phyloP scores from a whole-genome alignment of 148 eudicot species.

The Fagopyrum esculentum region DNA sequence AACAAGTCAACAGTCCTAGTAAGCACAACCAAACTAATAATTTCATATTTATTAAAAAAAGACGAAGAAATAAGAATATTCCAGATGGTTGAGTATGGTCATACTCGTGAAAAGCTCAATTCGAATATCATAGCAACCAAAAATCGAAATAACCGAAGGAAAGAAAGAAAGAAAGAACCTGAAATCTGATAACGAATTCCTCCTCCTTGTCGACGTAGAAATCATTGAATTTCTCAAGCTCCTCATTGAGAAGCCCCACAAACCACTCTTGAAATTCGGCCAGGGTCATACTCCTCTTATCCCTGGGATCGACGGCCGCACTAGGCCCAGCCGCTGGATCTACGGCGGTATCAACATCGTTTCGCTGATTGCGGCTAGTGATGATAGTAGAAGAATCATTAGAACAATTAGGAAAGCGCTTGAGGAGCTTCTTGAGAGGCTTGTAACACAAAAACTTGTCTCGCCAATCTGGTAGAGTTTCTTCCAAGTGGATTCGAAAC shows the following conservation, averaged over 20 bases:
- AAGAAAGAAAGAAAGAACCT: slow-evolving; percentile 30
- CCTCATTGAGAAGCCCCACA: slow-evolving; percentile 57
- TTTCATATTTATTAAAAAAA: neutral
- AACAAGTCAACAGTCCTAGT: neutral
- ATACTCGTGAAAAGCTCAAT: neutral
- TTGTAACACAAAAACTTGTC: slow-evolving; percentile 79
- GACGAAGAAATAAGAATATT: neutral
- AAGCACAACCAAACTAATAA: neutral
- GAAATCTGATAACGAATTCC: slow-evolving; percentile 75
- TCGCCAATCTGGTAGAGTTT: slow-evolving; percentile 86
- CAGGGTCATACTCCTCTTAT: slow-evolving; percentile 16
- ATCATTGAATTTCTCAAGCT: slow-evolving; percentile 89
- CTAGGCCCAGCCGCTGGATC: slow-evolving; percentile 1
- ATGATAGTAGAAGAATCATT: neutral
- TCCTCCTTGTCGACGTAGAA: slow-evolving; percentile 92
- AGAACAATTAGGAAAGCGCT: slow-evolving; percentile 29
- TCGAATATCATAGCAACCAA: neutral
- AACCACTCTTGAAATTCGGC: slow-evolving; percentile 74
- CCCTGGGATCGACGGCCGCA: slow-evolving; percentile 2
- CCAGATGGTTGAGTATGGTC: neutral
- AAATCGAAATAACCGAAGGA: neutral
- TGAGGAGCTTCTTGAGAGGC: slow-evolving; percentile 73
- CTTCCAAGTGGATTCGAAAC: slow-evolving; percentile 60
- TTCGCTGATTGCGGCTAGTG: neutral
- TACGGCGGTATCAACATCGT: neutral